Evolutionary conservation across 208 protist species (phyloP).

Genomic region (Borovskyia barvae): DNA sequence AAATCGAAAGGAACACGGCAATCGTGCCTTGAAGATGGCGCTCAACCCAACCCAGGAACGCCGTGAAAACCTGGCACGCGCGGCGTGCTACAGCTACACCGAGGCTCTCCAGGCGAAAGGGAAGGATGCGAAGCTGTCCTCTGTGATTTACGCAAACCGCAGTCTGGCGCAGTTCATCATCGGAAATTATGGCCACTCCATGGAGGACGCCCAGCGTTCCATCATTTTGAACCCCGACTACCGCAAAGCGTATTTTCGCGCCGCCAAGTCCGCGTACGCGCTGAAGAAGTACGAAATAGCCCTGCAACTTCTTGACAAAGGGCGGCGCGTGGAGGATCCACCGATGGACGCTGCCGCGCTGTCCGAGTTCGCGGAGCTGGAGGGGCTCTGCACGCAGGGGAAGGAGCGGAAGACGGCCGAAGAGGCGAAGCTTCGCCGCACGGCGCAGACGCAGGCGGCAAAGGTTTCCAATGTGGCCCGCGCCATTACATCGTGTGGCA

Average conservation of each 20-base stretch:
- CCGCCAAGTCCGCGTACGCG: constrained; percentile 66
- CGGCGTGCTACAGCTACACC: constrained; percentile 83
- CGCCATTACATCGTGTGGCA: constrained; percentile 62
- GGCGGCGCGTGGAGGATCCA: constrained; percentile 26
- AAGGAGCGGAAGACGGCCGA: constrained; percentile 24
- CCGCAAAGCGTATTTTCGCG: constrained; percentile 86
- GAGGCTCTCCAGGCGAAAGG: constrained; percentile 81
- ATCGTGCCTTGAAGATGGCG: constrained; percentile 68
- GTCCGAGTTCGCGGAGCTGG: constrained; percentile 66
- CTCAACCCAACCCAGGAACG: constrained; percentile 77
- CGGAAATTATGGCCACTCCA: constrained; percentile 83
- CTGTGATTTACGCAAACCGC: constrained; percentile 81
- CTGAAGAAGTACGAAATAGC: constrained; percentile 78
- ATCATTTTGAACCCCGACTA: constrained; percentile 81
- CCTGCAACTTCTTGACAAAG: constrained; percentile 56
- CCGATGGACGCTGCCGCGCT: constrained; percentile 28
- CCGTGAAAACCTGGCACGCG: constrained; percentile 74
- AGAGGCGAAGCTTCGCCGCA: constrained; percentile 35
- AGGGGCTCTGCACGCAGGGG: constrained; percentile 24
- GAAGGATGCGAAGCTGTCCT: constrained; percentile 60
- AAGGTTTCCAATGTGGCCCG: constrained; percentile 62
- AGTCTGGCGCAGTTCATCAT: constrained; percentile 86
- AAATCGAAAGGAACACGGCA: constrained; percentile 86
- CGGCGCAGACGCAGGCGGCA: constrained; percentile 39
- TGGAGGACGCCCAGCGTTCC: constrained; percentile 79